These are phyloP conservation scores for Hippophae rhamnoides DNA, from an alignment of 306 rosid species.

Conservation along the genomic window DNA sequence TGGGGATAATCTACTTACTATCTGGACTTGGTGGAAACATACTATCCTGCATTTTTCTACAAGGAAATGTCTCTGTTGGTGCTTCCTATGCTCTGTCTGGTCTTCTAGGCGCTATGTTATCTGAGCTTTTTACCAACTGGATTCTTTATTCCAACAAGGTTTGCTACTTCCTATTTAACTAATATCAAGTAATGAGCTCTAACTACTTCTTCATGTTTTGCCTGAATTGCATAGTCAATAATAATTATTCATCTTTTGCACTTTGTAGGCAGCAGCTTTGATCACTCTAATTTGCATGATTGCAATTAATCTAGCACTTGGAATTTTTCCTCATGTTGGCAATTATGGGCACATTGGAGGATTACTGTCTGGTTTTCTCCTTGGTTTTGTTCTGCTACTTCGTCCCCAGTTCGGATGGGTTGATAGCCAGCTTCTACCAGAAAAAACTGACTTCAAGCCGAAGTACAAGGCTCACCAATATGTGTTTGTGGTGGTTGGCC, in stretches of 20 bases:
- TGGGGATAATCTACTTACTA: constrained; percentile 31
- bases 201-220: neutral
- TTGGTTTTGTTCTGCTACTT: constrained; percentile 34
- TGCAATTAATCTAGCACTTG: constrained; percentile 39
- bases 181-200: neutral
- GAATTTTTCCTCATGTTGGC: constrained; percentile 42
- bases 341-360: constrained; percentile 49
- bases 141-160: constrained; percentile 37
- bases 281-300: constrained; percentile 31
- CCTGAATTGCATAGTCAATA: neutral
- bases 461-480: constrained; percentile 36
- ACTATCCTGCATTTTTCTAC: constrained; percentile 30
- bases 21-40: constrained; percentile 44
- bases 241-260: neutral
- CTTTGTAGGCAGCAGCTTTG: constrained; percentile 33
- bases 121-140: constrained; percentile 45
- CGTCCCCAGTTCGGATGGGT: constrained; percentile 41
- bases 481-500: constrained; percentile 19
- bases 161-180: neutral
- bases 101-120: constrained; percentile 44
- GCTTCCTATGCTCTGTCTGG: constrained; percentile 50
- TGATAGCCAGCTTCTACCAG: constrained; percentile 25
- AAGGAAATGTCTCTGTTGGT: constrained; percentile 31
- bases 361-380: constrained; percentile 34
- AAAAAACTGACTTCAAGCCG: constrained; percentile 16